A percentile compares a stretch with the other conserved stretches of the same genome.
phyloP scores from a whole-genome alignment of 2,329 filamentous ascomycete species.

The Epichloe typhina region DNA sequence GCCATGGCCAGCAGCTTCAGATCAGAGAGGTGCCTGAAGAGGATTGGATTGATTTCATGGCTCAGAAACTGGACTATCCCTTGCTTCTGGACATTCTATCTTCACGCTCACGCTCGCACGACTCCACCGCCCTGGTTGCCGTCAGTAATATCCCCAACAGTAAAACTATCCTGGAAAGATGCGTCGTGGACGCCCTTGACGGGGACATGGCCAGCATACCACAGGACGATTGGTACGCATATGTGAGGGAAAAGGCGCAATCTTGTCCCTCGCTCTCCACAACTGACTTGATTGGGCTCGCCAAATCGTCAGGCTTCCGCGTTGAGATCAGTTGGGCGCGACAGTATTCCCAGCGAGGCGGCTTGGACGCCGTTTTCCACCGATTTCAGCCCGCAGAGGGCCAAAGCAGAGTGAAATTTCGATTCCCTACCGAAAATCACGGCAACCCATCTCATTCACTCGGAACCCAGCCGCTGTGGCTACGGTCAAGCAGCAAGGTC shows the following conservation, averaged over 20 bases:
- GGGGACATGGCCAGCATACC: not conserved
- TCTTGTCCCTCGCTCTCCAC: slow-evolving; percentile 3
- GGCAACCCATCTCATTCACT: not conserved
- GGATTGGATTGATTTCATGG: slow-evolving; percentile 5
- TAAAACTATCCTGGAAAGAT: slow-evolving; percentile 16
- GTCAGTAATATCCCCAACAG: slow-evolving; percentile 9
- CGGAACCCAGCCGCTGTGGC: not conserved
- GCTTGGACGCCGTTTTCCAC: slow-evolving; percentile 14
- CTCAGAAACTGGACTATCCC: not conserved
- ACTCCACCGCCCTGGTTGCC: not conserved
- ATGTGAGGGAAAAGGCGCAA: not conserved
- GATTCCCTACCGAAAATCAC: slow-evolving; percentile 7
- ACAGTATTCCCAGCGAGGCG: slow-evolving; percentile 14
- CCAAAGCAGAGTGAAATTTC: not conserved
- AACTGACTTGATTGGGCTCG: slow-evolving; percentile 10
- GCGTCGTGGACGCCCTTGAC: slow-evolving; percentile 3
- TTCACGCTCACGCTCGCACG: not conserved
- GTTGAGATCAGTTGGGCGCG: slow-evolving; percentile 31
- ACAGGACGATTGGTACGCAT: not conserved
- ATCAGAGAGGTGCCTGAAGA: not conserved
- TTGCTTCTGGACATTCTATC: not conserved
- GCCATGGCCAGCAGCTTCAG: not conserved
- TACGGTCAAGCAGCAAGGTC: not conserved
- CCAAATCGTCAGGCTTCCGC: slow-evolving; percentile 25
- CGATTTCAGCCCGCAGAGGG: slow-evolving; percentile 18